phyloP scores from a whole-genome alignment of 176 grass and related monocot species.

The Avena eriantha region DNA sequence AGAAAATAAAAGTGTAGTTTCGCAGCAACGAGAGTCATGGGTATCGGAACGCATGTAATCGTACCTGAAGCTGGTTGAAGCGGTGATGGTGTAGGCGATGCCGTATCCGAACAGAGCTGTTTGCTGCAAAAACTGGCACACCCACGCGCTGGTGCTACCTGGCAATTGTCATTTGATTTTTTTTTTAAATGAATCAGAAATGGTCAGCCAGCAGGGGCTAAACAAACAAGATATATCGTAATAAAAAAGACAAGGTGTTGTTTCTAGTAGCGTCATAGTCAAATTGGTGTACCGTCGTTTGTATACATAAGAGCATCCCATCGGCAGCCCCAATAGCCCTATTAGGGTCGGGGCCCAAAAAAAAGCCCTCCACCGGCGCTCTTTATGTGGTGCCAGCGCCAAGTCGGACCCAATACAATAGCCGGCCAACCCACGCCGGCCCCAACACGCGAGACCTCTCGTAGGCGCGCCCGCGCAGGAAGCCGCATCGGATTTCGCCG shows the following conservation, averaged over 20 bases:
- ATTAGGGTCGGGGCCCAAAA: too few species aligned
- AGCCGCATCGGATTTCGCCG: too few species aligned
- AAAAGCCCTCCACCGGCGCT: too few species aligned
- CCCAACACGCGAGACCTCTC: too few species aligned
- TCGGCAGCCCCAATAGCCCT: too few species aligned
- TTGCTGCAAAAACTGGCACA: constrained; percentile 79
- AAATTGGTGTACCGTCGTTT: too few species aligned
- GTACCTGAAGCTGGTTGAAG: constrained; percentile 80
- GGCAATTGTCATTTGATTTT: constrained; percentile 10
- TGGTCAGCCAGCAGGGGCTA: not conserved
- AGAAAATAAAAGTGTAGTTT: not conserved
- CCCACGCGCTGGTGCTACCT: constrained; percentile 49
- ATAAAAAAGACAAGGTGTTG: not conserved
- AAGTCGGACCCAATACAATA: too few species aligned
- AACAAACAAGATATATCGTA: not conserved
- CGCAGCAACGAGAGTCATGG: not conserved
- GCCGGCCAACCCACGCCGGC: too few species aligned
- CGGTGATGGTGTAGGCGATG: constrained; percentile 86
- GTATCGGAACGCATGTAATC: not conserved
- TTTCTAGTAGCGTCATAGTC: too few species aligned
- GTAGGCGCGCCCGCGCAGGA: too few species aligned
- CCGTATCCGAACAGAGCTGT: constrained; percentile 79
- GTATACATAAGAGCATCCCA: too few species aligned
- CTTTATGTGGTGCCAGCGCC: too few species aligned
- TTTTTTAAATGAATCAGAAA: not conserved